phyloP scores from a whole-genome alignment of 1,139 yeast species.

The Diutina neorugosa region DNA sequence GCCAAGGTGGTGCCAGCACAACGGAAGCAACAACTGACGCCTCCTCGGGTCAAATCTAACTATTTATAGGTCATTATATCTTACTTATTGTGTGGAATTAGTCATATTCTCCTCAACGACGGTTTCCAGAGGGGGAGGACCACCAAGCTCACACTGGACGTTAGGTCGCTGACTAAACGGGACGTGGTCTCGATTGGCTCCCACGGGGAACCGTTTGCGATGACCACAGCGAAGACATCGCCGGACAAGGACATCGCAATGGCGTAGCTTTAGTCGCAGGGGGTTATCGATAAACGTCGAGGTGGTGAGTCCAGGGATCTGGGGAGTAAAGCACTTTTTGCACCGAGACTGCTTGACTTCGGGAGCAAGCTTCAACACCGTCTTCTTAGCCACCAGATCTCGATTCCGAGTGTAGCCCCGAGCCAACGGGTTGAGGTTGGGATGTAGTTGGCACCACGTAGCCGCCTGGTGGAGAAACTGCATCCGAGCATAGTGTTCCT shows the following conservation, averaged over 20 bases:
- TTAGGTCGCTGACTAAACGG: conserved; percentile 7
- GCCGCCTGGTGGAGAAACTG: conserved; percentile 47
- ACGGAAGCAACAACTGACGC: background rate
- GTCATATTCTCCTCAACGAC: too few species aligned
- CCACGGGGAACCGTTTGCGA: conserved; percentile 8
- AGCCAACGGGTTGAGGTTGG: conserved; percentile 24
- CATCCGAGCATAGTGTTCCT: conserved; percentile 41
- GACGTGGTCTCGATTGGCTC: conserved; percentile 7
- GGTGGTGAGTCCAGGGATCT: conserved; percentile 36
- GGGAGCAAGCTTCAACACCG: conserved; percentile 52
- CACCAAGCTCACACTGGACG: background rate
- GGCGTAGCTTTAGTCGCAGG: conserved; percentile 12
- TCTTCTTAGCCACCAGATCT: conserved; percentile 45
- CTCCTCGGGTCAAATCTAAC: background rate
- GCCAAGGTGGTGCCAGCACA: conserved; percentile 44
- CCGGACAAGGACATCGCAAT: conserved; percentile 19
- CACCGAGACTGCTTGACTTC: conserved; percentile 49
- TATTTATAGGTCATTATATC: background rate
- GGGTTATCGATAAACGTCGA: conserved; percentile 18
- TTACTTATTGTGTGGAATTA: too few species aligned
- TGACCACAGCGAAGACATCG: conserved; percentile 7
- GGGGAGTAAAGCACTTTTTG: conserved; percentile 39
- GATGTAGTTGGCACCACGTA: conserved; percentile 12
- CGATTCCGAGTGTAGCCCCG: conserved; percentile 36
- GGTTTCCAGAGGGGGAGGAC: background rate